phyloP scores from a whole-genome alignment of 2,329 filamentous ascomycete genomes.

The Pezicula carpinea region DNA sequence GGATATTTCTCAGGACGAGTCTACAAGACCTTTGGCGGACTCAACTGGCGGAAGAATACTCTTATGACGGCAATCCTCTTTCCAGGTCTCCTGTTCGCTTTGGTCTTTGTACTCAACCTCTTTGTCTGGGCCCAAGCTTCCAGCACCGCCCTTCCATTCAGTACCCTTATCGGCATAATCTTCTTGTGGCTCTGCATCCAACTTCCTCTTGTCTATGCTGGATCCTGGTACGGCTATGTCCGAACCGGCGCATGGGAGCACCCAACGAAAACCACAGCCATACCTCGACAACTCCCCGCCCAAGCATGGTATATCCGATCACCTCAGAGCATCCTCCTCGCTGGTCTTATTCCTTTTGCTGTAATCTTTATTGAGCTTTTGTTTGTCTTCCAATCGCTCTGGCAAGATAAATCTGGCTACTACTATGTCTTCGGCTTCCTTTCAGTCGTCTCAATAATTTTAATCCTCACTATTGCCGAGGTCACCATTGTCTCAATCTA shows the following conservation, averaged over 20 bases:
- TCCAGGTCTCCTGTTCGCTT: conserved; percentile 70
- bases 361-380: conserved; percentile 85
- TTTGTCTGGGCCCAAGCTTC: conserved; percentile 90
- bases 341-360: conserved; percentile 77
- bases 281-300: conserved; percentile 68
- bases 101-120: conserved; percentile 76
- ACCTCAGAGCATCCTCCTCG: conserved; percentile 60
- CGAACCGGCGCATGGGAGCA: conserved; percentile 69
- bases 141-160: conserved; percentile 80
- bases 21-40: conserved; percentile 78
- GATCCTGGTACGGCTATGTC: conserved; percentile 72
- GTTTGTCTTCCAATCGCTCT: conserved; percentile 81
- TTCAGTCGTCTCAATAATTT: conserved; percentile 65
- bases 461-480: conserved; percentile 74
- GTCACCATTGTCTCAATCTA: conserved; percentile 82
- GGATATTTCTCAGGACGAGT: conserved; percentile 82
- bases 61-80: conserved; percentile 73
- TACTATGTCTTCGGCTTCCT: conserved; percentile 91
- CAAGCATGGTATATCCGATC: conserved; percentile 72
- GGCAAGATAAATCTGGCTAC: conserved; percentile 87
- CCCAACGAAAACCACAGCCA: conserved; percentile 69
- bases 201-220: conserved; percentile 76
- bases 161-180: conserved; percentile 68
- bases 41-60: conserved; percentile 71
- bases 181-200: conserved; percentile 82